Evolutionary conservation across 148 eudicot genomes (phyloP), one percentile per base, ranked within the genome.

Genomic region (Salicornia ramosissima): DNA sequence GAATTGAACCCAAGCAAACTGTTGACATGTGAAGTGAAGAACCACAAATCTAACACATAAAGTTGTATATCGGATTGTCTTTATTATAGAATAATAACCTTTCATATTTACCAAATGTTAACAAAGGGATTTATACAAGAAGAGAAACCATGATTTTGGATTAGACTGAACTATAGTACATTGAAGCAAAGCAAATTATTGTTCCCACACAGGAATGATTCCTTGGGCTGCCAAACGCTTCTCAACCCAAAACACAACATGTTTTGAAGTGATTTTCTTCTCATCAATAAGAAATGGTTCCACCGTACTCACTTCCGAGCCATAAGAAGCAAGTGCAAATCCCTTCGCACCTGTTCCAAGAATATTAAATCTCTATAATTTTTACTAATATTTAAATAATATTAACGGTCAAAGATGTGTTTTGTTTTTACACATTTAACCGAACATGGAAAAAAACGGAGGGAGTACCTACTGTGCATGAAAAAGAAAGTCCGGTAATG

Each of bases 171-270:
- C 7, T 16, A 60, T 58, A 31, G 18, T 22, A 59, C 52, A 64
- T 55, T 28, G 14, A 47, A 36, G 5, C 5, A 55, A 29, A 54
- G 34, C 18, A 22, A 68, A 36, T 80, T 68, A 83, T 36, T 83
- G 80, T 30, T 77, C 79, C 91, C 88, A 88, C 21, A 91, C 90
- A 34, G 92, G 86, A 64, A 91, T 85, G 74, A 91, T 91, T 73
- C 97, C 97, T 80, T 91, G 97, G 78, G 97, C 95, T 55, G 97
- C 97, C 78, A 91, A 80, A 60, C 97, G 84, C 88, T 91, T 91
- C 81, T 88, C 94, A 65, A 91, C 90, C 95, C 97, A 91, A 79
- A 91, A 91, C 49, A 91, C 90, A 11, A 88, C 83, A 50, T 81
- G 95, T 65, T 78, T 88, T 34, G 97, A 78, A 1, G 88, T 86